These are phyloP conservation scores for Trametes polyzona DNA, from an alignment of 1,284 basidiomycete species.

Conservation along the genomic window DNA sequence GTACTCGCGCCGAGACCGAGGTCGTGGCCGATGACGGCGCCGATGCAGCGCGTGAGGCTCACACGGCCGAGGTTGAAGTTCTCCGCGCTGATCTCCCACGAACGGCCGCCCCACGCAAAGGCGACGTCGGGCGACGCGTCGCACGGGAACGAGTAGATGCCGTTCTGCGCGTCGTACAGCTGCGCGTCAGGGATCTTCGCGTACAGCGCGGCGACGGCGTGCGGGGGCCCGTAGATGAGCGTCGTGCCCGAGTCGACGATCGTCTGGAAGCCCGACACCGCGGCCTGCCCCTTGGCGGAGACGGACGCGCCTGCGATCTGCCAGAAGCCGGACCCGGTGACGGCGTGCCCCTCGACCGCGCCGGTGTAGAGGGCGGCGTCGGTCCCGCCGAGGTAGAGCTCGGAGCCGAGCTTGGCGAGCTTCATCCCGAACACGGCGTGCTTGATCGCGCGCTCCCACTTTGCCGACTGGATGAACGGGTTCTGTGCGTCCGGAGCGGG, in stretches of 20 bases:
- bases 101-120: slow-evolving; percentile 44
- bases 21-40: slow-evolving; percentile 30
- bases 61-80: slow-evolving; percentile 31
- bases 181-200: slow-evolving; percentile 41
- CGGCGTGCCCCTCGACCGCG: slow-evolving; percentile 40
- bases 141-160: slow-evolving; percentile 48
- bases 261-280: slow-evolving; percentile 19
- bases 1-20: slow-evolving; percentile 27
- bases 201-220: slow-evolving; percentile 48
- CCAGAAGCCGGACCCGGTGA: slow-evolving; percentile 29
- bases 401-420: slow-evolving; percentile 46
- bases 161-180: slow-evolving; percentile 27
- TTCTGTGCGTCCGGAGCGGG: slow-evolving; percentile 1
- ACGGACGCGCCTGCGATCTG: slow-evolving; percentile 23
- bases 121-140: slow-evolving; percentile 37
- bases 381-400: slow-evolving; percentile 53
- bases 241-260: slow-evolving; percentile 42
- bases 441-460: slow-evolving; percentile 35
- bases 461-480: slow-evolving; percentile 39
- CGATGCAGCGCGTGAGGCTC: slow-evolving; percentile 28
- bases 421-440: slow-evolving; percentile 49
- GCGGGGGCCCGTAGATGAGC: slow-evolving; percentile 50
- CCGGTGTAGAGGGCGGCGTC: slow-evolving; percentile 40
- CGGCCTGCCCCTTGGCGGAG: slow-evolving; percentile 33
- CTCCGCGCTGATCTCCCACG: slow-evolving; percentile 40